A percentile compares a stretch with the other conserved stretches of the same genome.
Conservation (phyloP, 257 asterid species). For the Nicotiana obtusifolia region DNA sequence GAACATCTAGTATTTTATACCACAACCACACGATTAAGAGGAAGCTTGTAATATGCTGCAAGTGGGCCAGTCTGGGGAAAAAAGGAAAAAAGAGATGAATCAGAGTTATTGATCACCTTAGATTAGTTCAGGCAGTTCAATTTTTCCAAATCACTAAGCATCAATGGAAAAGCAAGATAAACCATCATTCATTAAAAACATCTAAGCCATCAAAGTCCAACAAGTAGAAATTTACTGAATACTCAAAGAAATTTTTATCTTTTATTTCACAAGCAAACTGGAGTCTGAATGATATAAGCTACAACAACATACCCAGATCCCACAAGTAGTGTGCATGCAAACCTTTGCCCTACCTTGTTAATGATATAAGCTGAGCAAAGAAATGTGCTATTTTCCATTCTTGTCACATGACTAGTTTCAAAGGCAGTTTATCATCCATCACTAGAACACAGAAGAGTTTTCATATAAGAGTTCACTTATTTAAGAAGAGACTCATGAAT, state of each 20-base stretch:
- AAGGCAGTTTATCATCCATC: too few relatives aligned
- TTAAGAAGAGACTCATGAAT: neutral
- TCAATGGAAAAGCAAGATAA: neutral
- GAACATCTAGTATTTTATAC: constrained; percentile 27
- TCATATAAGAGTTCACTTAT: neutral
- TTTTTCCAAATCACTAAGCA: neutral
- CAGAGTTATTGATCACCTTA: constrained; percentile 4
- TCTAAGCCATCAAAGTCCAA: neutral
- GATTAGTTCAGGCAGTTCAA: too few relatives aligned
- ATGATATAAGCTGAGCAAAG: neutral
- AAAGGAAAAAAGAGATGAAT: neutral
- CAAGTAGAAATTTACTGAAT: neutral
- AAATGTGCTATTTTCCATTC: neutral
- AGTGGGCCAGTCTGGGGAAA: constrained; percentile 81
- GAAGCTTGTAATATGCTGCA: constrained; percentile 94
- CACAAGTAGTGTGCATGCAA: too few relatives aligned
- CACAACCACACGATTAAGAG: constrained; percentile 88
- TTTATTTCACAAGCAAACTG: neutral
- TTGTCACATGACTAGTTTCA: too few relatives aligned
- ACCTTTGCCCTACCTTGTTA: too few relatives aligned
- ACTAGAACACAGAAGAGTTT: neutral
- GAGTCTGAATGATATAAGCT: neutral
- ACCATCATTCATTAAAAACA: neutral
- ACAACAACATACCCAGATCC: too few relatives aligned
- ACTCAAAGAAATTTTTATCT: neutral